phyloP scores from a whole-genome alignment of 768 basidiomycete genomes.

The Tylopilus sp. region DNA sequence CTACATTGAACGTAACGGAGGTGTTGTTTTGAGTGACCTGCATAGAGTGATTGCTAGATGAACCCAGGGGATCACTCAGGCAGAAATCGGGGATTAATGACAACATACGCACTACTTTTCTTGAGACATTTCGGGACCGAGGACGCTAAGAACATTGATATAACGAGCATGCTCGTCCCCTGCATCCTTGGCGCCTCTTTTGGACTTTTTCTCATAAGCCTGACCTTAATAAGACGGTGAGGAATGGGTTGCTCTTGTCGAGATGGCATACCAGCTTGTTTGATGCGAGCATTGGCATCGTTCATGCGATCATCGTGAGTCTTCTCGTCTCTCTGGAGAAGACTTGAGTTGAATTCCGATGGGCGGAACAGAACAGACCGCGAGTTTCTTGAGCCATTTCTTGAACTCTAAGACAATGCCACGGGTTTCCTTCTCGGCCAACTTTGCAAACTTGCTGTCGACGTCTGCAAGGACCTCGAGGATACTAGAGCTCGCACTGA shows the following conservation, averaged over 20 bases:
- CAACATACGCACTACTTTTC: constrained; percentile 64
- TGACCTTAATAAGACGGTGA: constrained; percentile 44
- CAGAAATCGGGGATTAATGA: not conserved
- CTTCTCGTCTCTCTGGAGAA: constrained; percentile 74
- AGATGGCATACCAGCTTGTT: constrained; percentile 57
- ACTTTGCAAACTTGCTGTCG: constrained; percentile 70
- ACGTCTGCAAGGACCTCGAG: constrained; percentile 71
- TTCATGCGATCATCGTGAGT: constrained; percentile 68
- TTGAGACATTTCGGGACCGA: constrained; percentile 77
- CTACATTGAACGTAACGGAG: constrained; percentile 55
- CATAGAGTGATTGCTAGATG: constrained; percentile 59
- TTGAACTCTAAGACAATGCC: constrained; percentile 62
- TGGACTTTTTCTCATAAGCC: constrained; percentile 74
- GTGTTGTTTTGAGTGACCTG: constrained; percentile 60
- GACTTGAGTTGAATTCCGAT: not conserved
- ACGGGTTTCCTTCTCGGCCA: constrained; percentile 72
- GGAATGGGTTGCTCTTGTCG: not conserved
- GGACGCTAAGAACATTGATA: constrained; percentile 63
- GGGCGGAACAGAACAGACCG: constrained; percentile 42
- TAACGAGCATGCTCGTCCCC: constrained; percentile 76
- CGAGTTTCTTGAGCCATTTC: constrained; percentile 85
- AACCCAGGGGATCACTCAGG: not conserved
- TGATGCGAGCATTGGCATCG: constrained; percentile 66
- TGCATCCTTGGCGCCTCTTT: constrained; percentile 64
- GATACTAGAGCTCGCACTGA: constrained; percentile 58